Percentiles rank a stretch among this genome's conserved stretches.
Evolutionary conservation across 2,329 filamentous ascomycete genomes (phyloP).

Genomic region (Trichoderma sp.): DNA sequence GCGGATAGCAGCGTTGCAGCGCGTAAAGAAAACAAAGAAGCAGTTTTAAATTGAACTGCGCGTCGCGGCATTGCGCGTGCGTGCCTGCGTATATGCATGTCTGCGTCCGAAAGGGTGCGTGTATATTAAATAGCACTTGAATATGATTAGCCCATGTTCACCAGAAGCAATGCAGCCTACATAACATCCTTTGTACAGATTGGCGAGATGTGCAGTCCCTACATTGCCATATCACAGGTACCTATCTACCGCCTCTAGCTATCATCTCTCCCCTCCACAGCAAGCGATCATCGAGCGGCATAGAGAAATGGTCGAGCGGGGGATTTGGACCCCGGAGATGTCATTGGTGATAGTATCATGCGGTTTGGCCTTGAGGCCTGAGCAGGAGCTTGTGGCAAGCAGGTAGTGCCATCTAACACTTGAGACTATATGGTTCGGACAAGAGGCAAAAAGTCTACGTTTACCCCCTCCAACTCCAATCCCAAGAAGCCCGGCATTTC

Average conservation of each 20-base stretch:
- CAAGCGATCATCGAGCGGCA: neutral
- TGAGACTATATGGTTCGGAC: neutral
- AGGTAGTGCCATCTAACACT: neutral
- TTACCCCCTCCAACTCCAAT: neutral
- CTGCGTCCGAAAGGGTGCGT: constrained; percentile 10
- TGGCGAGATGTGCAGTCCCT: neutral
- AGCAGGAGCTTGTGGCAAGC: constrained; percentile 8
- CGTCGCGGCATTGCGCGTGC: constrained; percentile 6
- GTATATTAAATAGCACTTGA: neutral
- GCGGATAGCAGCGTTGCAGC: constrained; percentile 1
- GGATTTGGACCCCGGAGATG: neutral
- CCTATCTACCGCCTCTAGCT: neutral
- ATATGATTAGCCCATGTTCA: neutral
- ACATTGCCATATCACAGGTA: neutral
- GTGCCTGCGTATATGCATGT: constrained; percentile 20
- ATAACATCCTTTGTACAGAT: neutral
- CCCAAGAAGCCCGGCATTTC: neutral
- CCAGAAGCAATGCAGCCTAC: neutral
- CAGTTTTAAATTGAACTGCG: neutral
- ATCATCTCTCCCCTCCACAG: neutral
- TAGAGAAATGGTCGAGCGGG: constrained; percentile 7
- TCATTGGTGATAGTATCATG: constrained; percentile 1
- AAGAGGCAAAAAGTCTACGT: neutral
- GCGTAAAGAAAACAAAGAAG: neutral
- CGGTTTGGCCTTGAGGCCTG: neutral